phyloP scores from a whole-genome alignment of 768 basidiomycete species.

The Leccinum subgranulosum region DNA sequence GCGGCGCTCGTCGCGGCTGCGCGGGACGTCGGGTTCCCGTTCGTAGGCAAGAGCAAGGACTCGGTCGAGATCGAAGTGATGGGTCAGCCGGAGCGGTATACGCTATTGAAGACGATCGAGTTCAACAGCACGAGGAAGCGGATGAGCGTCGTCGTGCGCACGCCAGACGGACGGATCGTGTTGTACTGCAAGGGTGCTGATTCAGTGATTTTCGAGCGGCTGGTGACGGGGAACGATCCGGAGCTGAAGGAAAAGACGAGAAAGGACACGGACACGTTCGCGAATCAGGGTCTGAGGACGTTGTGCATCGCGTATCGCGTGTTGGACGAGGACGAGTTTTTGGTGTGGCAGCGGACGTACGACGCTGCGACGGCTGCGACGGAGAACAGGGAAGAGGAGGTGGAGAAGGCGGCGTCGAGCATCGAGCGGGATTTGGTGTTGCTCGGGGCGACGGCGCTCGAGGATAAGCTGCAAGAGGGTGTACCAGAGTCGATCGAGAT shows the following conservation, averaged over 20 bases:
- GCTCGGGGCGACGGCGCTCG: slow-evolving; percentile 91
- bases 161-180: slow-evolving; percentile 76
- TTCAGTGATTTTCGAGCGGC: slow-evolving; percentile 86
- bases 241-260: slow-evolving; percentile 72
- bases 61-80: slow-evolving; percentile 86
- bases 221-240: slow-evolving; percentile 73
- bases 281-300: slow-evolving; percentile 89
- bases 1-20: slow-evolving; percentile 92
- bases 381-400: slow-evolving; percentile 83
- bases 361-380: slow-evolving; percentile 78
- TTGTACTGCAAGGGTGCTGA: slow-evolving; percentile 98
- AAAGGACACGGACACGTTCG: slow-evolving; percentile 90
- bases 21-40: slow-evolving; percentile 90
- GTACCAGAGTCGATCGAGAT: slow-evolving; percentile 95
- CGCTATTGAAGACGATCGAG: slow-evolving; percentile 77
- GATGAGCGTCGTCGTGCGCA: slow-evolving; percentile 90
- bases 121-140: slow-evolving; percentile 94
- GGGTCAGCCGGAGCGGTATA: slow-evolving; percentile 83
- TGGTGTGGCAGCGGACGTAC: slow-evolving; percentile 73
- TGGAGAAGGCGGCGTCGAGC: slow-evolving; percentile 81
- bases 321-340: slow-evolving; percentile 80
- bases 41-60: slow-evolving; percentile 72
- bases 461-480: slow-evolving; percentile 96
- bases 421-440: slow-evolving; percentile 84
- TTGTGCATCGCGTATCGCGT: slow-evolving; percentile 84